phyloP scores from a whole-genome alignment of 164 flowering plant genomes.

The Dillenia turbinata region DNA sequence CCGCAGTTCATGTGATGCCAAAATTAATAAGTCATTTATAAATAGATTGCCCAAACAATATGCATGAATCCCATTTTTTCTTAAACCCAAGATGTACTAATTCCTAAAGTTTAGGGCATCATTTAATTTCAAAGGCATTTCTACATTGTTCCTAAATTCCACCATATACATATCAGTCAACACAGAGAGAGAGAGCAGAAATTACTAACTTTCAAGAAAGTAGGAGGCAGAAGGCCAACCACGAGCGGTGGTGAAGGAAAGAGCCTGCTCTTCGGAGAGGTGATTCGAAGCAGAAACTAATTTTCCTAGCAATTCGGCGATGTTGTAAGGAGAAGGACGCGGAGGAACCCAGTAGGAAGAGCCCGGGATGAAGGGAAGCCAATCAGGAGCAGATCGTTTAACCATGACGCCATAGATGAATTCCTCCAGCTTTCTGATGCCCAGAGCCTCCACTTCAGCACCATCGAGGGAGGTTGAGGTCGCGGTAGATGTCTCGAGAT shows the following conservation, averaged over 20 bases:
- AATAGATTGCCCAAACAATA: too few relatives aligned
- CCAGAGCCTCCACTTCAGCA: constrained; percentile 8
- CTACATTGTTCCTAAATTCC: too few relatives aligned
- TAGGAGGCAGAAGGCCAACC: constrained; percentile 24
- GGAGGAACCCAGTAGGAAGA: constrained; percentile 40
- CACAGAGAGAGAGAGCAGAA: too few relatives aligned
- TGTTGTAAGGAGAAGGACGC: not conserved
- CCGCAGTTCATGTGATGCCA: too few relatives aligned
- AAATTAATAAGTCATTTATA: too few relatives aligned
- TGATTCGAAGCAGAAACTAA: not conserved
- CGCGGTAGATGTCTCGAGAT: constrained; percentile 3
- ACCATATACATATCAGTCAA: too few relatives aligned
- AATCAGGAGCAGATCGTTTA: constrained; percentile 41
- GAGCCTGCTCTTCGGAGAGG: constrained; percentile 9
- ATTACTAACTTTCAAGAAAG: constrained; percentile 10
- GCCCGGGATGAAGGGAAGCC: constrained; percentile 57
- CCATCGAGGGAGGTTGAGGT: constrained; percentile 4
- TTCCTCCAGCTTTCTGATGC: constrained; percentile 34
- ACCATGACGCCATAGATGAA: constrained; percentile 35
- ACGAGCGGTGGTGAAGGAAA: constrained; percentile 8
- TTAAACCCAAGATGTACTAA: too few relatives aligned
- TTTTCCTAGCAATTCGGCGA: constrained; percentile 2
- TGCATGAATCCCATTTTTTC: too few relatives aligned
- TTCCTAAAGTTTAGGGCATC: too few relatives aligned
- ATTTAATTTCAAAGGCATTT: too few relatives aligned